phyloP scores from a whole-genome alignment of 1,284 basidiomycete species.

The Ganoderma lingzhi region DNA sequence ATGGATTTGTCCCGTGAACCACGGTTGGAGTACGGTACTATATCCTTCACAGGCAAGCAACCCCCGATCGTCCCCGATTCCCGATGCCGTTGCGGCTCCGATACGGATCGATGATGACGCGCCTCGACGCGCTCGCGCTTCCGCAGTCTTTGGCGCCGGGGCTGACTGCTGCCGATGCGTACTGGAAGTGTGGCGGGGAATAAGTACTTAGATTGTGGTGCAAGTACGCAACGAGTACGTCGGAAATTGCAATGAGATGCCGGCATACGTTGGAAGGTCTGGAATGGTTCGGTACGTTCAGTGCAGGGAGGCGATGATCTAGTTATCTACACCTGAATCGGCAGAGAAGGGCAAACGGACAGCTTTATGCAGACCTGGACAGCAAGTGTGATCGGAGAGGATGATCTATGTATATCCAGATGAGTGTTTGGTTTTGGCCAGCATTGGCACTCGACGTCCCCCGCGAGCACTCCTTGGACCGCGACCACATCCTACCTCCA shows the following conservation, averaged over 20 bases:
- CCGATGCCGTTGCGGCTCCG: background rate
- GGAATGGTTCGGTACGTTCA: background rate
- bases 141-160: background rate
- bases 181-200: background rate
- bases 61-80: constrained; percentile 7
- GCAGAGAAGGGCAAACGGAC: constrained; percentile 7
- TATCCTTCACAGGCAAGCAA: background rate
- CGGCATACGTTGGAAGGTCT: background rate
- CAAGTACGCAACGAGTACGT: too few species aligned
- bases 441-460: constrained; percentile 1
- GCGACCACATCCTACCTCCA: constrained; percentile 19
- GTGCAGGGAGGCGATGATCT: constrained; percentile 7
- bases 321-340: background rate
- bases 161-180: background rate
- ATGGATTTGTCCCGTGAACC: background rate
- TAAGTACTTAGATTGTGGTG: background rate
- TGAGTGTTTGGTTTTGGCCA: background rate
- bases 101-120: constrained; percentile 5
- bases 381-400: constrained; percentile 16
- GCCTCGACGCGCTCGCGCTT: background rate
- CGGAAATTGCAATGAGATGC: constrained; percentile 3
- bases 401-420: constrained; percentile 17
- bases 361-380: background rate
- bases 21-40: background rate
- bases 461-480: constrained; percentile 12